A percentile compares a stretch with the other conserved stretches of the same genome.
These are phyloP conservation scores for Ichthyophthirius multifiliis DNA, from an alignment of 169 alveolate species.

Conservation along the genomic window DNA sequence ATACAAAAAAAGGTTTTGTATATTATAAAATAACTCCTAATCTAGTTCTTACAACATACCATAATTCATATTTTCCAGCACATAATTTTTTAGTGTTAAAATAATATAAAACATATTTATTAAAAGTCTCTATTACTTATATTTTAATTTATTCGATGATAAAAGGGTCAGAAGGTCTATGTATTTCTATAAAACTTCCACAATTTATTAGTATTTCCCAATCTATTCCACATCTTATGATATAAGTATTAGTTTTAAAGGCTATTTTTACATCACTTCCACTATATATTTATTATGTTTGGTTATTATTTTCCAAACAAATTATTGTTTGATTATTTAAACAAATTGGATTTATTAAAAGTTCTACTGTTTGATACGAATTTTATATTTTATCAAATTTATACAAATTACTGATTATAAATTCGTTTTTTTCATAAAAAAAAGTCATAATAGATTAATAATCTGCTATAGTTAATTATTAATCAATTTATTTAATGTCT, in stretches of 20 bases:
- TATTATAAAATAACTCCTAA: not conserved
- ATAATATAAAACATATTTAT: not conserved
- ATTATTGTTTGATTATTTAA: not conserved
- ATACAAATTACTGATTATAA: not conserved
- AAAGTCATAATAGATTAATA: not conserved
- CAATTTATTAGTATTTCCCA: not conserved
- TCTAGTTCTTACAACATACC: constrained; percentile 4
- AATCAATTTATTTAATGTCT: not conserved
- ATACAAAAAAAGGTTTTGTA: not conserved
- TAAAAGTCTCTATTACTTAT: not conserved
- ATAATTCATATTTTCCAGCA: constrained; percentile 2
- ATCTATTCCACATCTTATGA: not conserved
- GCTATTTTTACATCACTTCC: not conserved
- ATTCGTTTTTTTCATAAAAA: not conserved
- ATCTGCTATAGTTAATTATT: not conserved
- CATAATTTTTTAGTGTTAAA: not conserved
- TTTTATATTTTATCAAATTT: not conserved
- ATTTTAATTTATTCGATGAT: not conserved
- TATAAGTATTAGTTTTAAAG: not conserved
- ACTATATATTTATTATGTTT: not conserved
- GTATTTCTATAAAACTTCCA: constrained; percentile 8
- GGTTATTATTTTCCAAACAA: not conserved
- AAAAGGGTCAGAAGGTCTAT: not conserved
- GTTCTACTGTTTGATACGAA: not conserved
- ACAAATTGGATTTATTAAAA: not conserved